Evolutionary conservation across 176 grass and related monocot genomes (phyloP).

Genomic region (sorghum (Sorghum bicolor)): DNA sequence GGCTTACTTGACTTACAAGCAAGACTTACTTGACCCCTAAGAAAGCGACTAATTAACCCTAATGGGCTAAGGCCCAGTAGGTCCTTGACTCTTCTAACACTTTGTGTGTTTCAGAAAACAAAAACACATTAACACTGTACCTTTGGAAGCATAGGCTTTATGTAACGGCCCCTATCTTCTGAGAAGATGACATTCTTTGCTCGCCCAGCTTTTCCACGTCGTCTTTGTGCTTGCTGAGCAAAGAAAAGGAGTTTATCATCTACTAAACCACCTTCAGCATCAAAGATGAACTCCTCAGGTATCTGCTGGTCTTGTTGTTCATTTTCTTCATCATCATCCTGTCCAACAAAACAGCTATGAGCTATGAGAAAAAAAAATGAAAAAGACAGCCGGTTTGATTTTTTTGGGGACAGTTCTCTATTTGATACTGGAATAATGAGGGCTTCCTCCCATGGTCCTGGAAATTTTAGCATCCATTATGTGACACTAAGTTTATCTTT

Average conservation of each 20-base stretch:
- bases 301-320: slow-evolving; percentile 86
- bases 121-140: slow-evolving; percentile 2
- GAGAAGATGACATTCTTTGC: slow-evolving; percentile 99
- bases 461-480: neutral
- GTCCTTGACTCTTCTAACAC: too few species aligned
- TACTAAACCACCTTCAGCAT: slow-evolving; percentile 91
- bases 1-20: too few species aligned
- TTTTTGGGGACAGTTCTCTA: neutral
- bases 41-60: too few species aligned
- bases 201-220: slow-evolving; percentile 86
- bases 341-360: slow-evolving; percentile 31
- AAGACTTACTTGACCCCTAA: too few species aligned
- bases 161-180: slow-evolving; percentile 92
- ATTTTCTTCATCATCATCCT: slow-evolving; percentile 91
- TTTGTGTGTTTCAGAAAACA: neutral
- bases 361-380: slow-evolving; percentile 18
- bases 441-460: neutral
- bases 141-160: slow-evolving; percentile 98
- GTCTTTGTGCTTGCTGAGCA: slow-evolving; percentile 97
- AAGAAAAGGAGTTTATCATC: slow-evolving; percentile 97
- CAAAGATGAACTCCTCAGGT: slow-evolving; percentile 98
- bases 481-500: neutral
- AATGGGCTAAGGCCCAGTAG: too few species aligned
- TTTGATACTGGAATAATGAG: neutral
- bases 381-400: neutral